Evolutionary conservation across 2,329 filamentous ascomycete genomes (phyloP).

Genomic region (Beauveria australis): DNA sequence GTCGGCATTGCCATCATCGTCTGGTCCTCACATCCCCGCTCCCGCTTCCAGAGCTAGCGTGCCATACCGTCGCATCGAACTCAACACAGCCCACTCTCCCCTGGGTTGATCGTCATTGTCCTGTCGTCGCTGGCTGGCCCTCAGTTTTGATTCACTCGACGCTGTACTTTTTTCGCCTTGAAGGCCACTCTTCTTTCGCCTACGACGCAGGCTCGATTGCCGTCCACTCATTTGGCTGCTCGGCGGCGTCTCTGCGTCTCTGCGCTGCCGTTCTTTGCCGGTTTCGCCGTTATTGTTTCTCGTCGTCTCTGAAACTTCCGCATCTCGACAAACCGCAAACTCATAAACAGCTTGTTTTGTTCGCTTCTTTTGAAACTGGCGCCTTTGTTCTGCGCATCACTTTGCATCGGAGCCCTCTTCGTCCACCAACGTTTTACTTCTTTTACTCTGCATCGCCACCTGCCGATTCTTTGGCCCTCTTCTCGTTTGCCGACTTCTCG

Average conservation of each 20-base stretch:
- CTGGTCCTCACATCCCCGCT: background rate
- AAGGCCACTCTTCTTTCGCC: background rate
- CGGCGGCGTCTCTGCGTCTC: background rate
- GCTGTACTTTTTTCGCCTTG: conserved; percentile 4
- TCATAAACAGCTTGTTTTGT: background rate
- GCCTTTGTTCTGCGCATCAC: background rate
- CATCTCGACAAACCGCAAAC: background rate
- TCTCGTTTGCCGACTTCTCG: background rate
- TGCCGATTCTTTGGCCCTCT: background rate
- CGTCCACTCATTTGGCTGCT: conserved; percentile 8
- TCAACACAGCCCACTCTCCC: background rate
- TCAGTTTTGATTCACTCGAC: conserved; percentile 11
- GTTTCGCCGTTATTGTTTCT: background rate
- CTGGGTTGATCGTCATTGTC: background rate
- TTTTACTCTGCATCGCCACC: background rate
- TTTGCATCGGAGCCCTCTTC: background rate
- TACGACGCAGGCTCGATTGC: background rate
- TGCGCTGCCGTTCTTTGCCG: background rate
- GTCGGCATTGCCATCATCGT: background rate
- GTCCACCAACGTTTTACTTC: background rate
- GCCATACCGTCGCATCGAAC: background rate
- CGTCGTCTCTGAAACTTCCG: conserved; percentile 5
- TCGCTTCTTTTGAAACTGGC: background rate
- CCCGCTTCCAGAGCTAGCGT: background rate
- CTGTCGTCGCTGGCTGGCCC: background rate